These are phyloP conservation scores for Serendipita sp. DNA, from an alignment of 768 basidiomycete species.

Conservation along the genomic window DNA sequence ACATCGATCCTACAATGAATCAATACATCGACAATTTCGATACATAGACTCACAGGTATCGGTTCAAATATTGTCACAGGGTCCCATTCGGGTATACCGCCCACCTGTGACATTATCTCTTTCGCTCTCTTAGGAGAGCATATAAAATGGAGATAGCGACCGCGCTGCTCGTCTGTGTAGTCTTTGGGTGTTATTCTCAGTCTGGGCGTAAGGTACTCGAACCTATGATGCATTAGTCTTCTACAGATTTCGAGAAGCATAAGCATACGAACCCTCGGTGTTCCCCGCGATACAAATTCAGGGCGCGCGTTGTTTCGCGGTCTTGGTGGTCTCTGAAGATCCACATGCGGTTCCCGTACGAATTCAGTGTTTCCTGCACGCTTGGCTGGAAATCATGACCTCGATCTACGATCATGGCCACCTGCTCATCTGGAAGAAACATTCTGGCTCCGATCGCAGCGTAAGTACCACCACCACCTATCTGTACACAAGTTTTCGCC, in stretches of 20 bases:
- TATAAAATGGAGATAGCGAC: slow-evolving; percentile 60
- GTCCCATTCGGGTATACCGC: slow-evolving; percentile 37
- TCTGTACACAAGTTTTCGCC: slow-evolving; percentile 26
- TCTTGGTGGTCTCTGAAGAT: slow-evolving; percentile 45
- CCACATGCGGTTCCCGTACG: slow-evolving; percentile 67
- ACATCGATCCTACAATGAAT: slow-evolving; percentile 45
- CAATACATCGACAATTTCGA: neutral
- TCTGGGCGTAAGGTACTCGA: slow-evolving; percentile 61
- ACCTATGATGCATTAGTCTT: slow-evolving; percentile 29
- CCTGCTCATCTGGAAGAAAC: slow-evolving; percentile 12
- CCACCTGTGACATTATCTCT: slow-evolving; percentile 49
- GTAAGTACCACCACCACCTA: slow-evolving; percentile 77
- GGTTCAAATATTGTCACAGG: slow-evolving; percentile 71
- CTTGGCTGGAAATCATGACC: slow-evolving; percentile 57
- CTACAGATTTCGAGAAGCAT: neutral
- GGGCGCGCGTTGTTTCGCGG: slow-evolving; percentile 47
- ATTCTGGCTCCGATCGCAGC: slow-evolving; percentile 68
- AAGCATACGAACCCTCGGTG: slow-evolving; percentile 42
- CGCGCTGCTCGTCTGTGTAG: slow-evolving; percentile 32
- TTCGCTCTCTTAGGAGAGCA: slow-evolving; percentile 65
- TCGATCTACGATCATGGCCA: slow-evolving; percentile 77
- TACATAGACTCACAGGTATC: slow-evolving; percentile 46
- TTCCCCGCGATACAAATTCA: slow-evolving; percentile 65
- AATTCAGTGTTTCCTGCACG: slow-evolving; percentile 38
- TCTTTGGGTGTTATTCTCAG: slow-evolving; percentile 59